phyloP scores from a whole-genome alignment of 495 filamentous ascomycete species.

The Penicillium riverlandense region DNA sequence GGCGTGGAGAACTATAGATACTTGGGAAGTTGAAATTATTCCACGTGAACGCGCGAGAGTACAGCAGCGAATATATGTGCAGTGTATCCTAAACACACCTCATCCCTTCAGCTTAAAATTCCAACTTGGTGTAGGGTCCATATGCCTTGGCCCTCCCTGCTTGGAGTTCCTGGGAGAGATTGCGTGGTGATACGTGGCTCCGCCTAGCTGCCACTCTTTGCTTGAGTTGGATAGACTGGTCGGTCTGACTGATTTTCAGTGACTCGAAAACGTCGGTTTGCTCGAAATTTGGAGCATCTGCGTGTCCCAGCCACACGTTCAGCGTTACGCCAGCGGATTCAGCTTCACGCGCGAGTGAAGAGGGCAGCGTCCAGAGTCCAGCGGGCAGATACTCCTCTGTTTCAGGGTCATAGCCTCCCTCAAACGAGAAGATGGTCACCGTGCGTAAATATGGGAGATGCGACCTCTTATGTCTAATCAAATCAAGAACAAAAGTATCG shows the following conservation, averaged over 20 bases:
- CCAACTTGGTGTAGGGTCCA: not conserved
- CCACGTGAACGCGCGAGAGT: no score
- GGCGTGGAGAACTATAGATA: no score
- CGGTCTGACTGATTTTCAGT: conserved; percentile 1
- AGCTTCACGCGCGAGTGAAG: not conserved
- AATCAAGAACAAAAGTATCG: not conserved
- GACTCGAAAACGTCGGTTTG: not conserved
- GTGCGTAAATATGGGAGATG: not conserved
- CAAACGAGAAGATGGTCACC: not conserved
- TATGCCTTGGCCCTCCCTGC: not conserved
- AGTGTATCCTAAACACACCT: no score
- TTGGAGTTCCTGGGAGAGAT: not conserved
- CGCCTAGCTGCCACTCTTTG: not conserved
- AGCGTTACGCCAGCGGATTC: not conserved
- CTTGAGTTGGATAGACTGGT: not conserved
- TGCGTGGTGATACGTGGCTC: not conserved
- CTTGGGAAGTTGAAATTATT: no score
- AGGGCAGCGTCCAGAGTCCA: not conserved
- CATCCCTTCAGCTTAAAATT: not conserved
- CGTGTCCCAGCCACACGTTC: not conserved
- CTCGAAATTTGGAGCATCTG: not conserved
- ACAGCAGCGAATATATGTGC: no score
- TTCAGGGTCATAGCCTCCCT: not conserved
- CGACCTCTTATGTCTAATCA: not conserved
- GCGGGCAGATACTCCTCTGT: not conserved